These are phyloP conservation scores for Arabidopsis hybrid DNA, from an alignment of 441 rosid genomes.

Conservation along the genomic window DNA sequence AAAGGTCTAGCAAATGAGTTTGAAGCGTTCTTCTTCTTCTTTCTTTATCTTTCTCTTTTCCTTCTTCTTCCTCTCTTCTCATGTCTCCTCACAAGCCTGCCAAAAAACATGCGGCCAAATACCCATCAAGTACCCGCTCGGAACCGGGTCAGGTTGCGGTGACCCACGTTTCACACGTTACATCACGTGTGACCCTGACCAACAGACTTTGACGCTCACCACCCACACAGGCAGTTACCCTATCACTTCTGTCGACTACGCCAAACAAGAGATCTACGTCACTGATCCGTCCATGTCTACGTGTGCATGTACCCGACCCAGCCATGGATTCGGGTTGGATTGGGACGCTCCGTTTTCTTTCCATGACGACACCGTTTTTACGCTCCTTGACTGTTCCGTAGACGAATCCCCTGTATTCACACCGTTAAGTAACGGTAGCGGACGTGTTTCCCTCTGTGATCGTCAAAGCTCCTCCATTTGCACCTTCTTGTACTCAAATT, in stretches of 20 bases:
- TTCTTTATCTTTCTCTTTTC: constrained; percentile 10
- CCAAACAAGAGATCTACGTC: constrained; percentile 64
- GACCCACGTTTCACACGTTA: constrained; percentile 79
- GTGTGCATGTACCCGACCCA: constrained; percentile 78
- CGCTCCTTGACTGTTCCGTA: constrained; percentile 83
- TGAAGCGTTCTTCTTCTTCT: constrained; percentile 20
- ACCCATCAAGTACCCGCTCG: constrained; percentile 78
- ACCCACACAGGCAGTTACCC: constrained; percentile 88
- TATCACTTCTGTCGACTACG: constrained; percentile 70
- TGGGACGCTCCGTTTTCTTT: constrained; percentile 93
- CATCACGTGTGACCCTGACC: constrained; percentile 58
- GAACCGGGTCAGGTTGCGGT: constrained; percentile 82
- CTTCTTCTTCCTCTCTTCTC: constrained; percentile 48
- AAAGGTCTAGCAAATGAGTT: constrained; percentile 30
- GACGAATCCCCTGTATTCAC: constrained; percentile 74
- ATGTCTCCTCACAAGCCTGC: constrained; percentile 67
- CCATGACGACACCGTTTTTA: constrained; percentile 73
- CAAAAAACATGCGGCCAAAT: constrained; percentile 68
- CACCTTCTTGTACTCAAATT: constrained; percentile 72
- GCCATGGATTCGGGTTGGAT: constrained; percentile 86
- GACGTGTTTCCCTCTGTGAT: constrained; percentile 69
- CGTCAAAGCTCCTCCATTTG: constrained; percentile 80
- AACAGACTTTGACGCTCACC: constrained; percentile 62
- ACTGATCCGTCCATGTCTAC: constrained; percentile 91
- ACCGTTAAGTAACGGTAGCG: constrained; percentile 65